Percentiles rank a stretch among this genome's conserved stretches.
Evolutionary conservation across 1,284 basidiomycete genomes (phyloP).

Genomic region (Marasmius oreades): DNA sequence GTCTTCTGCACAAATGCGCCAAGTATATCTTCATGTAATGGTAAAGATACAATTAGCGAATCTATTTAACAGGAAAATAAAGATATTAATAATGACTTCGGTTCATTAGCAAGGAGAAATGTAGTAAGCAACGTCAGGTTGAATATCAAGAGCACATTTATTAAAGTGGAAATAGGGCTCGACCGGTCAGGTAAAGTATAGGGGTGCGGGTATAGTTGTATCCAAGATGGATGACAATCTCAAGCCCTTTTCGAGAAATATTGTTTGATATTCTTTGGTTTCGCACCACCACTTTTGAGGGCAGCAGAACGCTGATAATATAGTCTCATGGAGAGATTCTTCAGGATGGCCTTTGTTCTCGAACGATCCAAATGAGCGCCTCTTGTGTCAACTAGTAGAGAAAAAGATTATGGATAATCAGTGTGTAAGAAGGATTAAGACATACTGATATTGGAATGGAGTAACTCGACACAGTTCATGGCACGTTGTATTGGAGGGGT

Average conservation of each 20-base stretch:
- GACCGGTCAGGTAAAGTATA: too few species aligned
- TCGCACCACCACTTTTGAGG: neutral
- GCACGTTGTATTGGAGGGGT: slow-evolving; percentile 4
- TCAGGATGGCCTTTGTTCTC: slow-evolving; percentile 11
- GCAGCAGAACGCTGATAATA: slow-evolving; percentile 10
- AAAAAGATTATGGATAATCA: neutral
- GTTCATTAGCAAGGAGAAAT: too few species aligned
- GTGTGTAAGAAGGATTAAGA: neutral
- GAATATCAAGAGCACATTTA: too few species aligned
- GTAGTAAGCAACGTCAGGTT: too few species aligned
- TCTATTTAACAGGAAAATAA: too few species aligned
- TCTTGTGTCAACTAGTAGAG: slow-evolving; percentile 4
- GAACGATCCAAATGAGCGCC: slow-evolving; percentile 10
- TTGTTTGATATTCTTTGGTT: neutral
- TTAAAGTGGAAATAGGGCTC: neutral
- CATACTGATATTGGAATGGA: slow-evolving; percentile 12
- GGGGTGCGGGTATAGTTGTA: neutral
- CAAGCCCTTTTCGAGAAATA: neutral
- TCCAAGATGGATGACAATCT: neutral
- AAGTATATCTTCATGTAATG: too few species aligned
- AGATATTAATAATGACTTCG: too few species aligned
- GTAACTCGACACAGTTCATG: neutral
- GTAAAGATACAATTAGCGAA: too few species aligned
- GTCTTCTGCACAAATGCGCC: too few species aligned
- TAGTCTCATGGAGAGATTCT: slow-evolving; percentile 10